Percentiles rank a stretch among this genome's conserved stretches.
phyloP scores from a whole-genome alignment of 306 rosid species.

The Canavalia ensiformis region DNA sequence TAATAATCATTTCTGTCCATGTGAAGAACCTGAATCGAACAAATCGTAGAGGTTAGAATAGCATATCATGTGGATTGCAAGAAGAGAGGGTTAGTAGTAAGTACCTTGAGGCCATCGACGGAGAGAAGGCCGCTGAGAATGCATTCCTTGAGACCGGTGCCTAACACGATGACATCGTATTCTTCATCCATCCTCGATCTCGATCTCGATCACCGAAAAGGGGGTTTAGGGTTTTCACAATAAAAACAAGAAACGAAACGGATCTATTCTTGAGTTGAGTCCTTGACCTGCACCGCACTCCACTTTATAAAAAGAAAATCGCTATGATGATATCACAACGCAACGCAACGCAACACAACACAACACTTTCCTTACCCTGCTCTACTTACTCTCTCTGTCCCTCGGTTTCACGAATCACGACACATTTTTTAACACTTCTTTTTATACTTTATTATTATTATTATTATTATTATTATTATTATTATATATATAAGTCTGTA shows the following conservation, averaged over 20 bases:
- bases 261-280: no score
- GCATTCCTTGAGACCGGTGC: slow-evolving; percentile 98
- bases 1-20: slow-evolving; percentile 97
- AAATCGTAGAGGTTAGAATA: not conserved
- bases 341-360: no score
- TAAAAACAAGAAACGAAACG: no score
- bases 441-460: no score
- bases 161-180: slow-evolving; percentile 87
- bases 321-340: no score
- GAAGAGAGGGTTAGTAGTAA: not conserved
- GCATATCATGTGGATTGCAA: slow-evolving; percentile 21
- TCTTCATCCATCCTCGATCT: slow-evolving; percentile 78
- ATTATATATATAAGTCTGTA: no score
- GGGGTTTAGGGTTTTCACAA: slow-evolving; percentile 52
- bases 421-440: not conserved
- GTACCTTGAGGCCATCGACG: slow-evolving; percentile 96
- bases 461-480: no score
- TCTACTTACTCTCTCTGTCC: not conserved
- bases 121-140: slow-evolving; percentile 99
- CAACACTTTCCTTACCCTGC: not conserved
- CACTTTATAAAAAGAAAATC: no score
- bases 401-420: not conserved
- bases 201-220: slow-evolving; percentile 23
- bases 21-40: slow-evolving; percentile 81
- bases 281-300: no score